Evolutionary conservation across 108 stramenopile genomes (phyloP), one percentile per base, ranked within the genome.

Genomic region (Pelagomonas calceolata): DNA sequence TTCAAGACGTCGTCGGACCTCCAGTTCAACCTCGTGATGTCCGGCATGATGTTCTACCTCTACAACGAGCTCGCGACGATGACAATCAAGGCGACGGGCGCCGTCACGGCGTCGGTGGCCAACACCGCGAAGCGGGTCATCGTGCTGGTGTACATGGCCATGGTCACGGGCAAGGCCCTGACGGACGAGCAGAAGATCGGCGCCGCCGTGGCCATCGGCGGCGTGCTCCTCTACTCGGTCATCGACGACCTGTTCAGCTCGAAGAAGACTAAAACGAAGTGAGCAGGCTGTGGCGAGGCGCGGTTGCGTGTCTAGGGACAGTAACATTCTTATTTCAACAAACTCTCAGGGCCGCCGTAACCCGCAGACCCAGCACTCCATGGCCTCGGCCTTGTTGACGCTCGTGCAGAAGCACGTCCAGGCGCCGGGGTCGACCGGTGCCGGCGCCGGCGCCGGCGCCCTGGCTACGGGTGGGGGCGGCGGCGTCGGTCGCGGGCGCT

Each of bases 41-140:
- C 79, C 26, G 84, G 84, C 35, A 73, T 84, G 16, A 66, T 74
- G 32, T 84, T 84, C 72, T 84, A 82, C 81, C 77, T 81, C 64
- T 84, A 84, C 81, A 84, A 84, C 70, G 84, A 84, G 75, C 79
- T 84, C 45, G 84, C 84, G 32, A 84, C 84, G 12, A 80, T 82
- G 70, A 84, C 84, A 30, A 72, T 84, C 30, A 79, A 81, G 73
- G 79, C 77, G 35, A 84, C 81, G 34, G 81, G 81, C 30, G 78
- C 84, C 0, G 84, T 84, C 44, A 82, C 84, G 16, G 79, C 81
- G 12, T 84, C 84, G 43, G 84, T 84, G 10, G 84, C 84, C 44
- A 84, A 84, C 73, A 84, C 84, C 21, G 84, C 84, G 66, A 84
- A 84, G 71, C 79, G 84, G 37, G 84, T 84, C 43, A 69, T 78